A percentile compares a stretch with the other conserved stretches of the same genome.
These are phyloP conservation scores for Aureobasidium sp. DNA, from an alignment of 2,329 filamentous ascomycete species.

Conservation along the genomic window DNA sequence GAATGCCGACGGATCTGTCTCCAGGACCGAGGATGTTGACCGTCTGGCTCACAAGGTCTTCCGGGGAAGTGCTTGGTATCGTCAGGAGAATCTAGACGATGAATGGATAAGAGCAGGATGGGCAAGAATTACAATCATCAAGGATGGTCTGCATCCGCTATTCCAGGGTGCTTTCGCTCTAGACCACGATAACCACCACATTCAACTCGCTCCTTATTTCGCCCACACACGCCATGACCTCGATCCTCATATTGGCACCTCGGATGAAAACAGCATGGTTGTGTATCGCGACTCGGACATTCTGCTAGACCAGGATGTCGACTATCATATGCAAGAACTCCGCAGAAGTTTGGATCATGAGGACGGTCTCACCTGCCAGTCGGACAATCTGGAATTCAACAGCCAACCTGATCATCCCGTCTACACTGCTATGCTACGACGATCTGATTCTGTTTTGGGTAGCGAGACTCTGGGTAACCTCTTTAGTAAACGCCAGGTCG, in stretches of 20 bases:
- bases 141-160: slow-evolving; percentile 67
- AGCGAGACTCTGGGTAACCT: slow-evolving; percentile 55
- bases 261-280: slow-evolving; percentile 66
- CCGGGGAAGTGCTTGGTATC: slow-evolving; percentile 68
- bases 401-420: slow-evolving; percentile 61
- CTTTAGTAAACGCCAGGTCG: slow-evolving; percentile 60
- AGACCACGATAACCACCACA: slow-evolving; percentile 73
- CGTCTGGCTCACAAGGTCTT: slow-evolving; percentile 72
- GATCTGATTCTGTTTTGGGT: slow-evolving; percentile 47
- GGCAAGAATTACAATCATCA: slow-evolving; percentile 70
- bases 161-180: slow-evolving; percentile 88
- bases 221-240: slow-evolving; percentile 58
- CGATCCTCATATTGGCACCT: slow-evolving; percentile 56
- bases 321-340: slow-evolving; percentile 49
- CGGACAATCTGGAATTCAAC: slow-evolving; percentile 77
- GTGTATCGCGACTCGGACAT: slow-evolving; percentile 90
- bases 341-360: slow-evolving; percentile 39
- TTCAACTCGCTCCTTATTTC: slow-evolving; percentile 70
- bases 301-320: slow-evolving; percentile 24
- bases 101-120: slow-evolving; percentile 78
- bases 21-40: slow-evolving; percentile 58
- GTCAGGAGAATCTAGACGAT: slow-evolving; percentile 39
- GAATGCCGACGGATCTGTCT: slow-evolving; percentile 60
- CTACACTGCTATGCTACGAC: slow-evolving; percentile 43
- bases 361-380: slow-evolving; percentile 46